Evolutionary conservation across 495 filamentous ascomycete species (phyloP), one percentile per base, ranked within the genome.

Genomic region (Penicillium coffeae): DNA sequence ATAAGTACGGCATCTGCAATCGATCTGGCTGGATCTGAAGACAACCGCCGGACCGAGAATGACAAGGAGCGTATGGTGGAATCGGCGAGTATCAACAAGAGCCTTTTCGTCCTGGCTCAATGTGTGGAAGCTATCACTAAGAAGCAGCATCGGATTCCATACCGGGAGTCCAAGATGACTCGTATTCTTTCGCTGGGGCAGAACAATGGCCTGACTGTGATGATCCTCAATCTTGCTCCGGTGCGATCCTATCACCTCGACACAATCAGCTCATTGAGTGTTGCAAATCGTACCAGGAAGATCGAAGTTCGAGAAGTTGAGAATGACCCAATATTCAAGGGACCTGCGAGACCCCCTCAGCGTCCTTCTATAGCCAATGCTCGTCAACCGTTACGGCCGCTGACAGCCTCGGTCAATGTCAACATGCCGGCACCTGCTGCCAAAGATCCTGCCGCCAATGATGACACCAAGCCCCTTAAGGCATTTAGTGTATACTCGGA

Each of bases 51-150:
- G 27, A 98, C 93, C 0, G 90, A 95, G 27, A 98, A 98, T 68
- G 89, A 85, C 51, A 94, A 93, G 68, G 90, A 96, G 60, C 76
- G 93, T 12, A 78, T 98, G 73, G 78, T 94, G 2, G 93, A 98
- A 65, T 95, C 90, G n/a, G 89, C 91, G 2, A 94, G 89, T 62
- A 98, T 98, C 74, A 98, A 98, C 76, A 98, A 96, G 72, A 91
- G 86, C 52, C 75, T 98, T 9, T 98, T 98, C 56, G 90, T 95
- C 22, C 72, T 98, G 21, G 89, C 89, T 18, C 90, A 96, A 63
- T 98, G 93, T 58, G 90, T 97, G 37, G 93, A 98, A 68, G 93
- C 93, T 12, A 98, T 98, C 54, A 81, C 77, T 48, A 84, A 82
- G 59, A 87, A 87, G 59, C 80, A 85, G 42, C 79, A 79, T 42